Evolutionary conservation across 108 stramenopile genomes (phyloP), one percentile per base, ranked within the genome.

Genomic region (Discostella pseudostelligera): DNA sequence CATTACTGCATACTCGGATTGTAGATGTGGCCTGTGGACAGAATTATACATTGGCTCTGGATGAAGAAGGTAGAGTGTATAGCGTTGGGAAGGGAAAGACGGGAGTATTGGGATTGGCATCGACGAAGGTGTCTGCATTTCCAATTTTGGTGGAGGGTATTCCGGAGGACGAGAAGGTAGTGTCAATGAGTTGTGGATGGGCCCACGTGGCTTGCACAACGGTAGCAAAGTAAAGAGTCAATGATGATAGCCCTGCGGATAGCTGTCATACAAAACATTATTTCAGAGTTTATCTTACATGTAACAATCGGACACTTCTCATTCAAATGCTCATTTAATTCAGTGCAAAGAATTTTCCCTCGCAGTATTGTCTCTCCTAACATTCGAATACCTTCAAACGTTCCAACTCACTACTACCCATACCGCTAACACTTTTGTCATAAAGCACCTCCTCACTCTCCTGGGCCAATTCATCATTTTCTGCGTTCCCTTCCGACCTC

Each of bases 21-120:
- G 79, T 85, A 3, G 82, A 90, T 60, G 79, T 93, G 5, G 77
- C 78, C 4, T 89, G 88, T 66, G 92, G 92, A 25, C 67, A 88
- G 29, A 83, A 90, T 53, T 89, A 89, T 69, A 85, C 86, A 0
- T 46, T 93, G 57, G 87, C 87, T 0, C 46, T 88, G 39, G 87
- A 83, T 59, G 76, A 88, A 53, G 76, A 88, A 14, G 81, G 86
- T 16, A 56, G 82, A 44, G 39, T 93, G 44, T 88, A 87, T 46
- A 72, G 64, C 24, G 80, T 83, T 56, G 88, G 88, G 20, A 76
- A 83, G 29, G 88, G 88, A 22, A 89, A 89, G 62, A 88, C 84
- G 7, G 88, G 92, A n/a, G 85, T 87, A 5, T 62, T 93, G 56
- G 92, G 87, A 6, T 59, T 80, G 42, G 70, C 78, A 28, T 67